Base-by-base conservation (phyloP, 2,329 filamentous ascomycete species). In the Penicillium sp. region DNA sequence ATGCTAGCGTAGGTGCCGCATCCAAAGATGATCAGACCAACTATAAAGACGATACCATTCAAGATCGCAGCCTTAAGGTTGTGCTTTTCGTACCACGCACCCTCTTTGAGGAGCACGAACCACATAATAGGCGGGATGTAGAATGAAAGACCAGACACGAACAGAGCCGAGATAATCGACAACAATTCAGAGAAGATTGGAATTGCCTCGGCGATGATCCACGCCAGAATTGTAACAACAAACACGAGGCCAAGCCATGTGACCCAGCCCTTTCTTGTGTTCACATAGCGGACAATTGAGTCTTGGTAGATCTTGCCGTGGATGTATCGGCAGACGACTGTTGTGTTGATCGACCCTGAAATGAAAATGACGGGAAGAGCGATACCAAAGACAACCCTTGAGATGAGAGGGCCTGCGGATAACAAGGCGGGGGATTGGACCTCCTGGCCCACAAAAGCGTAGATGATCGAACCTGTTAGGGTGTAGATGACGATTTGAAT, bases 171-270 rank as follows among this genome's bases (percentile, higher is more conserved):
- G 24, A 52, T 52, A 8, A 52, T 52, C 11, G 58, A 60, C 1
- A 60, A 39, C 29, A 60, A 40, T 3, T 60, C 54, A 0, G 54
- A 56, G 46, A 60, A 60, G n/a, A 60, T 54, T 2, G 58, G 58
- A 16, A 60, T 59, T 1, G 58, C 48, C 18, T 60, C 58, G 5
- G 58, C 58, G 36, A 60, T 58, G 6, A 60, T 27, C 58, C 58
- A 60, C 9, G 53, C 56, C 11, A 60, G 13, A 5, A 55, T 32
- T 9, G 56, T 60, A 11, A 60, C 43, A 11, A 53, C 3, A 2
- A 39, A 38, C 2, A 60, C 43, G 7, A 60, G 50, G 14, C 42
- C 43, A 11, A 57, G 29, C 58, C 56, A 60, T 21, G 58, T 59
- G 1, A 32, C 43, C 58, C 58, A 60, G 5, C 58, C 58, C 36